Evolutionary conservation across 2,329 filamentous ascomycete species (phyloP).

Genomic region (Diplodia seriata): DNA sequence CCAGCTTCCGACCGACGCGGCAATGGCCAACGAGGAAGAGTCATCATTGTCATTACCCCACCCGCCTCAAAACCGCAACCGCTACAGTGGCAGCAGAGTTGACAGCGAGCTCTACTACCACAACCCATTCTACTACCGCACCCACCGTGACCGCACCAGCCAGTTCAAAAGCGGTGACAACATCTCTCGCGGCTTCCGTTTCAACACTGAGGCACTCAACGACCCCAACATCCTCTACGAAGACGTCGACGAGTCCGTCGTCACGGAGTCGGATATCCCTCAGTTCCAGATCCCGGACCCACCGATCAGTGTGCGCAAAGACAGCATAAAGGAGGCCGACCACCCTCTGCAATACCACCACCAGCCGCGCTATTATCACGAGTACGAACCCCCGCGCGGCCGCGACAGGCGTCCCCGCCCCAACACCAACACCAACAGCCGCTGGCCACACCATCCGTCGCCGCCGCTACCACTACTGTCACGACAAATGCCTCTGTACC

Average conservation of each 20-base stretch:
- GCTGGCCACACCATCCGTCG: not conserved
- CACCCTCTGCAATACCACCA: not conserved
- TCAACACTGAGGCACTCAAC: not conserved
- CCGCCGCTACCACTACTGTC: not conserved
- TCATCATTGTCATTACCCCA: not conserved
- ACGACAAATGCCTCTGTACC: not conserved
- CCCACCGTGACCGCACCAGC: not conserved
- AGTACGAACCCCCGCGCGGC: conserved; percentile 3
- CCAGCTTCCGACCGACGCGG: not conserved
- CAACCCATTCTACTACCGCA: conserved; percentile 5
- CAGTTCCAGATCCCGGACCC: conserved; percentile 1
- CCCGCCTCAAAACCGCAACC: not conserved
- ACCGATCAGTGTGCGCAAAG: not conserved
- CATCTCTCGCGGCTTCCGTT: not conserved
- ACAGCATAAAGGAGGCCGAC: not conserved
- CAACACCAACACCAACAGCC: conserved; percentile 8
- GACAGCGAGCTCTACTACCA: conserved; percentile 5
- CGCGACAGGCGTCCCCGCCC: conserved; percentile 1
- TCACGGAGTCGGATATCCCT: not conserved
- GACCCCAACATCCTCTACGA: not conserved
- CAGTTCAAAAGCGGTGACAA: not conserved
- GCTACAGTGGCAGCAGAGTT: not conserved
- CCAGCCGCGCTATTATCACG: not conserved
- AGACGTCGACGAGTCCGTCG: not conserved
- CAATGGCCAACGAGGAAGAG: not conserved